Evolutionary conservation across 192 early-diverging fungal genomes (phyloP).

Genomic region (Coemansia sp.): DNA sequence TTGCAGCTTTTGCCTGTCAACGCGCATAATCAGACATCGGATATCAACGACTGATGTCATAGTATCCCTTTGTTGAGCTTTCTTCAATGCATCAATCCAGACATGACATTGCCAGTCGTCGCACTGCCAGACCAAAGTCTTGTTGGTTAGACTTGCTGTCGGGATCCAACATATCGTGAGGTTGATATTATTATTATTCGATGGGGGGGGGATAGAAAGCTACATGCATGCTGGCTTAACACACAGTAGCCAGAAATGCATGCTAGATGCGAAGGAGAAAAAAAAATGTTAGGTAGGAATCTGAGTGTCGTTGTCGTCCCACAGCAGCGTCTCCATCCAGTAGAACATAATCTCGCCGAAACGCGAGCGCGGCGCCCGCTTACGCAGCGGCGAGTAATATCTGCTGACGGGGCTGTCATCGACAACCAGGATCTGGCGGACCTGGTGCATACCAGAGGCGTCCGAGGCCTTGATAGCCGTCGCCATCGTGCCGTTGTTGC

Average conservation of each 20-base stretch:
- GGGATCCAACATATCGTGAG: neutral
- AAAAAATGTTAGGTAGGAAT: slow-evolving; percentile 40
- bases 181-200: neutral
- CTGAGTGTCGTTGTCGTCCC: slow-evolving; percentile 43
- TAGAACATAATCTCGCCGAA: slow-evolving; percentile 54
- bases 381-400: slow-evolving; percentile 47
- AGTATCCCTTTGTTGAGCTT: neutral
- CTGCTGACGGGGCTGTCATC: slow-evolving; percentile 45
- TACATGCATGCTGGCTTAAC: neutral
- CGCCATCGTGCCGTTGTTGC: slow-evolving; percentile 30
- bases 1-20: no score
- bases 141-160: neutral
- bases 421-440: slow-evolving; percentile 53
- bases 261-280: neutral
- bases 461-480: slow-evolving; percentile 10
- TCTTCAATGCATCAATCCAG: neutral
- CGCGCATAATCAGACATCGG: no score
- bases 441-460: slow-evolving; percentile 31
- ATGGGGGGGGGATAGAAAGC: neutral
- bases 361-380: slow-evolving; percentile 45
- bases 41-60: no score
- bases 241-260: neutral
- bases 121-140: neutral
- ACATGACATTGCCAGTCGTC: neutral
- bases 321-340: slow-evolving; percentile 59